Base-by-base conservation (phyloP, 148 eudicot genomes). In the Camellia sinensis region DNA sequence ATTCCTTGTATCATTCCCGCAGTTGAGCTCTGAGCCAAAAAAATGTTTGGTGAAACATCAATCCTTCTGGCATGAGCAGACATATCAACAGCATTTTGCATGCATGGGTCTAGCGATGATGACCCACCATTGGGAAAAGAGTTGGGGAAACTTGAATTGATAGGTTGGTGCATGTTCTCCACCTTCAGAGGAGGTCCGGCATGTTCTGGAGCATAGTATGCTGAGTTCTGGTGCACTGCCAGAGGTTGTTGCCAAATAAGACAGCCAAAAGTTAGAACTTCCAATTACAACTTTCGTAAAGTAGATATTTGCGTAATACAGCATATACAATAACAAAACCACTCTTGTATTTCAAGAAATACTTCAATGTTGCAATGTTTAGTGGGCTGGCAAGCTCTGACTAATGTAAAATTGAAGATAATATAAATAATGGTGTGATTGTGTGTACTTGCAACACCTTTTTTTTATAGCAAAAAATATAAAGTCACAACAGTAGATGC, bases 171-270 rank as follows among this genome's bases (percentile, higher is more conserved):
- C 80, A 92, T 85, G 86, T 67, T 90, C 74, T 90, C 92, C 63
- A 87, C 84, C 87, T 84, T 88, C 48, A 86, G 56, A 79, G 89
- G 77, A 29, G 85, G 83, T 65, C 87, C 86, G 19, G 80, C 75
- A 72, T 84, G 92, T 75, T 89, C 89, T 9, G 89, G 74, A 22
- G 88, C 74, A 83, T 89, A 87, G 84, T 87, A 85, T 56, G 88
- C 84, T 63, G 91, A 82, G 79, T 79, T 89, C 74, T 83, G 98
- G 83, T 91, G 95, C 87, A 86, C 98, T 95, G 87, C 67, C 67
- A 80, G 21, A 69, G 19, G 44, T 37, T 11, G 37, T 56, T 46
- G 41, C 37, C 41, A 74, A 74, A 9, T n/a, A 60, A 62, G 73
- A 48, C 44, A 7, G 46, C 7, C 15, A 65, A 57, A 45, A 61